Evolutionary conservation across 2,329 filamentous ascomycete species (phyloP).

Genomic region (Bipolaris gigantea): DNA sequence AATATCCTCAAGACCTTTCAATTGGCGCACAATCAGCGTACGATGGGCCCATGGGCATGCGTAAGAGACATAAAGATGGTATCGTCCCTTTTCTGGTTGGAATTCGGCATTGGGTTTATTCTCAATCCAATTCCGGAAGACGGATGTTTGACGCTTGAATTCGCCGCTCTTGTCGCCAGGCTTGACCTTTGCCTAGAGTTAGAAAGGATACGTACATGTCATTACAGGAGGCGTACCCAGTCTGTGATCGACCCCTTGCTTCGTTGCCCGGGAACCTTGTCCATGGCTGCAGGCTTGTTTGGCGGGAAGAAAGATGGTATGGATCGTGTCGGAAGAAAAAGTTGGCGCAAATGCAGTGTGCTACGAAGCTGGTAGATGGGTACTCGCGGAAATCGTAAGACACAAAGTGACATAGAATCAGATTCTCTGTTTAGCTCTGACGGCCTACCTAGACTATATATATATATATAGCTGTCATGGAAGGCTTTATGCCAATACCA

Average conservation of each 20-base stretch:
- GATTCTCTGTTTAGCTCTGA: background rate
- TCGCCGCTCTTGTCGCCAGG: slow-evolving; percentile 77
- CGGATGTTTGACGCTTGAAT: slow-evolving; percentile 85
- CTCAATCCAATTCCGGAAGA: slow-evolving; percentile 81
- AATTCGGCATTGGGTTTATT: slow-evolving; percentile 72
- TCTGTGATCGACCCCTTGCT: slow-evolving; percentile 6
- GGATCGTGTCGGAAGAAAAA: slow-evolving; percentile 10
- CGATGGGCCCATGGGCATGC: slow-evolving; percentile 94
- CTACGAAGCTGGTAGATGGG: slow-evolving; percentile 5
- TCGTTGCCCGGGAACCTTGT: slow-evolving; percentile 12
- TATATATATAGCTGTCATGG: slow-evolving; percentile 30
- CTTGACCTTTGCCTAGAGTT: slow-evolving; percentile 4
- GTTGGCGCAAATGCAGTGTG: slow-evolving; percentile 1
- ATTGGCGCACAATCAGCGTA: slow-evolving; percentile 79
- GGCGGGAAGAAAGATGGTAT: slow-evolving; percentile 17
- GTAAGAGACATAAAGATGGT: slow-evolving; percentile 94
- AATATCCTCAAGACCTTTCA: slow-evolving; percentile 90
- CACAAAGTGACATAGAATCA: slow-evolving; percentile 22
- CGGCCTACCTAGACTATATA: slow-evolving; percentile 14
- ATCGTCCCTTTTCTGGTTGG: slow-evolving; percentile 82
- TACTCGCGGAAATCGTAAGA: slow-evolving; percentile 19
- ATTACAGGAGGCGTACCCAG: background rate
- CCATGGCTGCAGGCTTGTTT: slow-evolving; percentile 16
- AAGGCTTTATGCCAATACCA: slow-evolving; percentile 13
- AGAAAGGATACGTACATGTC: background rate